phyloP scores from a whole-genome alignment of 1,139 yeast species.

The Arxiozyma slooffiae region DNA sequence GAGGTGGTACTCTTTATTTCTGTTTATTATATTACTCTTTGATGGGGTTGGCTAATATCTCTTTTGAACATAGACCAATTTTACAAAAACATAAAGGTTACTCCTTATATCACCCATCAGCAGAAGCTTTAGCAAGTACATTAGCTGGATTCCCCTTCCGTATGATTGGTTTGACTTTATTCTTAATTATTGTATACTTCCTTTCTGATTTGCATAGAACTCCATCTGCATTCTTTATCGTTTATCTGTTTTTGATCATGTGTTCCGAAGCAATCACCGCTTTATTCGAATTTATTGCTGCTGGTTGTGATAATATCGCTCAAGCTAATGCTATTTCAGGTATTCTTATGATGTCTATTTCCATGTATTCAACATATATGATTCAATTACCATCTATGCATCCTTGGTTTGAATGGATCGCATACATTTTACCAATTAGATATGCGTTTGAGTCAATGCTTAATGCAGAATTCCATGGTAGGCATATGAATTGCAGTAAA shows the following conservation, averaged over 20 bases:
- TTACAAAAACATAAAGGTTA: constrained; percentile 48
- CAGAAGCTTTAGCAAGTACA: constrained; percentile 45
- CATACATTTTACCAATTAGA: constrained; percentile 46
- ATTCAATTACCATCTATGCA: constrained; percentile 51
- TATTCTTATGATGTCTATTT: constrained; percentile 38
- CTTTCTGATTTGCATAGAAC: constrained; percentile 41
- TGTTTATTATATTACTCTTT: constrained; percentile 44
- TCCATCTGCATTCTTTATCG: constrained; percentile 48
- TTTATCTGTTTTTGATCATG: constrained; percentile 37
- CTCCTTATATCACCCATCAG: constrained; percentile 48
- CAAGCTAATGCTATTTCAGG: constrained; percentile 48
- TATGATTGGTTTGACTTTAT: constrained; percentile 36
- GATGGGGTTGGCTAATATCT: constrained; percentile 47
- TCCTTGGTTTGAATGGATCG: constrained; percentile 58
- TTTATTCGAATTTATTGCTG: constrained; percentile 43
- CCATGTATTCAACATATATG: constrained; percentile 47
- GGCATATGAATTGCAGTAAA: constrained; percentile 42
- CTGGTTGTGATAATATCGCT: constrained; percentile 38
- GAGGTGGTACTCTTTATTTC: constrained; percentile 51
- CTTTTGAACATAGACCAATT: constrained; percentile 45
- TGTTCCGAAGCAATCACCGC: constrained; percentile 37
- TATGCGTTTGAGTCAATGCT: constrained; percentile 51
- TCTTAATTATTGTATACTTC: constrained; percentile 43
- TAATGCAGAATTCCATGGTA: constrained; percentile 47
- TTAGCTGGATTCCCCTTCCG: constrained; percentile 43